Base-by-base conservation (phyloP, 805 yeast species). In the Yarrowia deformans region DNA sequence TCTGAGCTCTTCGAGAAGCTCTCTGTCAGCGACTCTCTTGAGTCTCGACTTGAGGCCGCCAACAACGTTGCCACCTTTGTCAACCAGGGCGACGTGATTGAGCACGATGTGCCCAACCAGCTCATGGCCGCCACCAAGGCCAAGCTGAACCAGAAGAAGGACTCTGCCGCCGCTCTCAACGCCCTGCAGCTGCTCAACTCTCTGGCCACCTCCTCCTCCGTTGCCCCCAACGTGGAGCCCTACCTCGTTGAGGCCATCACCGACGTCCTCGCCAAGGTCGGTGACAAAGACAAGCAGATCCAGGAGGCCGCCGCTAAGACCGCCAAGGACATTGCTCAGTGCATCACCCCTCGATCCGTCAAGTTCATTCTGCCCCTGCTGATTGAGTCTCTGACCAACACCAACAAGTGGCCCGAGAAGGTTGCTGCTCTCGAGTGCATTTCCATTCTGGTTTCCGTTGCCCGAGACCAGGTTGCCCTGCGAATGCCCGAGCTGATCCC, bases 401-500 rank as follows among this genome's bases (percentile, higher is more conserved):
- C 89, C 86, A 79, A 75, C 79, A 95, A 95, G 85, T 95, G 99
- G 99, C 93, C 93, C 78, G 98, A 94, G 87, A 95, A 95, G 89
- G 90, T 89, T 78, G 90, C 97, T 76, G 84, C 93, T 77, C 86
- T 95, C 81, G 87, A 87, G 79, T 90, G 97, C 77, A 84, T 95
- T 79, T 83, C 97, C 74, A 87, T 87, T 75, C 85, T 94, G 79
- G 99, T 95, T 77, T 97, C 91, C 80, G 86, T 92, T 76, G 97
- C 99, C 77, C 94, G 93, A 83, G 90, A 84, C 77, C 99, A 93
- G 87, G 85, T 95, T 76, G 97, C 99, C 77, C 87, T 95, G 79
- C 93, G 99, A 88, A 95, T 95, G 98, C 97, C 98, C 79, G 98
- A 95, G 87, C 88, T 95, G 82, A 94, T 95, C 79, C 99, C 99